A percentile compares a stretch with the other conserved stretches of the same genome.
Evolutionary conservation across 2,329 filamentous ascomycete species (phyloP).

Genomic region (Neospermospora avenae): DNA sequence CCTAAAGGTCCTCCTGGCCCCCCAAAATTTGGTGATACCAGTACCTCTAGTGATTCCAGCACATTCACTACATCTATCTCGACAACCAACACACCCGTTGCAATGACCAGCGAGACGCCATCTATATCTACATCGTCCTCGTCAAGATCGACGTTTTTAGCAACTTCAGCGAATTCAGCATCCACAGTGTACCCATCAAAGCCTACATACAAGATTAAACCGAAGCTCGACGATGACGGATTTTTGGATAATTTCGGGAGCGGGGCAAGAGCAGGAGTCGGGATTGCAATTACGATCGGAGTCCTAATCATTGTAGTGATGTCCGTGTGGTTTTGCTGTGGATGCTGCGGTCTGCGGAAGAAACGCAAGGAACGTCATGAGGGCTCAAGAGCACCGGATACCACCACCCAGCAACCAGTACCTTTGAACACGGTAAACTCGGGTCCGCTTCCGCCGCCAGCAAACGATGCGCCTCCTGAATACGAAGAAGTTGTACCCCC

Average conservation of each 20-base stretch:
- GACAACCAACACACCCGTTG: not conserved
- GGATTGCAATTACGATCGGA: slow-evolving; percentile 10
- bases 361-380: slow-evolving; percentile 6
- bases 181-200: not conserved
- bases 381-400: not conserved
- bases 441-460: not conserved
- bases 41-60: not conserved
- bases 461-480: slow-evolving; percentile 21
- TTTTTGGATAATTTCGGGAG: slow-evolving; percentile 8
- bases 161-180: not conserved
- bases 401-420: not conserved
- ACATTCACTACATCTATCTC: not conserved
- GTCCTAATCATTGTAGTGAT: slow-evolving; percentile 14
- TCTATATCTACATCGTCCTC: not conserved
- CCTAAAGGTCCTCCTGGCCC: not conserved
- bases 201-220: not conserved
- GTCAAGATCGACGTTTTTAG: not conserved
- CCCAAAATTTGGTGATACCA: not conserved
- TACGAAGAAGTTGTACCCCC: slow-evolving; percentile 27
- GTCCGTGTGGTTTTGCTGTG: slow-evolving; percentile 24
- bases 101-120: not conserved
- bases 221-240: not conserved
- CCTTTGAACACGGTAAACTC: slow-evolving; percentile 8
- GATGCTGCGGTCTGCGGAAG: slow-evolving; percentile 22
- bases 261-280: slow-evolving; percentile 14